phyloP scores from a whole-genome alignment of 2,329 filamentous ascomycete species.

The Paracamarosporium sp. region DNA sequence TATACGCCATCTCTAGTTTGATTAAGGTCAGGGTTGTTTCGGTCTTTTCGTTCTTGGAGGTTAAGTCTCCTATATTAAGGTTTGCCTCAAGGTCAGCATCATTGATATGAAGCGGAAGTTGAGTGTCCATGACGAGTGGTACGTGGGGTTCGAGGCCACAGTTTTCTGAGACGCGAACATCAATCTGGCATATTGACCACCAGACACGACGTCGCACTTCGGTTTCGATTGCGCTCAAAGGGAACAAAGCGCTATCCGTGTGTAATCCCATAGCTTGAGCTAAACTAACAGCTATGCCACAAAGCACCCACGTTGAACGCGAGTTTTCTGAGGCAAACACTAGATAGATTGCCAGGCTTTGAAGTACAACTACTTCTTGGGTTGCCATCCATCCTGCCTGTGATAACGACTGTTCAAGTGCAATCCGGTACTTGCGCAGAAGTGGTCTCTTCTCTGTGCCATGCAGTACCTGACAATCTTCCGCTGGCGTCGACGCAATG shows the following conservation, averaged over 20 bases:
- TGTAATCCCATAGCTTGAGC: conserved; percentile 20
- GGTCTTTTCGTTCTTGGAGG: conserved; percentile 6
- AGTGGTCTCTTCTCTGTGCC: conserved; percentile 10
- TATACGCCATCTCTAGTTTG: conserved; percentile 12
- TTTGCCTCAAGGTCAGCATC: conserved; percentile 11
- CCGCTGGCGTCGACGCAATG: conserved; percentile 6
- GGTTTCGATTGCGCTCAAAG: conserved; percentile 7
- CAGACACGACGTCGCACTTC: conserved; percentile 20
- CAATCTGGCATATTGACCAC: conserved; percentile 19
- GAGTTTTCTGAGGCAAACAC: conserved; percentile 11
- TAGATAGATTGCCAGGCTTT: conserved; percentile 12
- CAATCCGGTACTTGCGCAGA: conserved; percentile 12
- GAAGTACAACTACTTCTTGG: conserved; percentile 12
- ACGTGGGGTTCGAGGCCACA: conserved; percentile 20
- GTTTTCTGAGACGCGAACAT: conserved; percentile 14
- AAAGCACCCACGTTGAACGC: conserved; percentile 18
- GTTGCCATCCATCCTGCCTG: conserved; percentile 19
- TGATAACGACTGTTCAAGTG: conserved; percentile 12
- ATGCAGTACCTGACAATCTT: conserved; percentile 9
- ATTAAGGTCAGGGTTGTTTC: conserved; percentile 18
- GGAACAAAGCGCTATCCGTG: conserved; percentile 8
- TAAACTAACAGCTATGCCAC: conserved; percentile 15
- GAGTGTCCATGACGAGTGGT: conserved; percentile 6
- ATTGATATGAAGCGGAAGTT: conserved; percentile 16
- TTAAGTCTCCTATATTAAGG: too few relatives aligned